Conservation (phyloP, 2,329 filamentous ascomycete genomes). For the Colletotrichum aenigma region DNA sequence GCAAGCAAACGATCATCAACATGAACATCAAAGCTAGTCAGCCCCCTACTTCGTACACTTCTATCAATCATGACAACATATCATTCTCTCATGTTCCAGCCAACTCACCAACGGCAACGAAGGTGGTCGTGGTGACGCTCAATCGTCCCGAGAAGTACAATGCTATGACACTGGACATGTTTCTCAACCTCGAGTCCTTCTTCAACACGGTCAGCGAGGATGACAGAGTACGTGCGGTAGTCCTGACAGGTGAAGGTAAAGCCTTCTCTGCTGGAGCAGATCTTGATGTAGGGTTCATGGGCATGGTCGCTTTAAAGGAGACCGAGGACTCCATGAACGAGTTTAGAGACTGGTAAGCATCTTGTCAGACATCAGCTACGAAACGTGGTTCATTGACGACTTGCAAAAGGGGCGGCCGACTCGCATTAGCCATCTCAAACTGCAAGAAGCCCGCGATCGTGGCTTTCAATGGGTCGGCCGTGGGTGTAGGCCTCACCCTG, state of each 20-base stretch:
- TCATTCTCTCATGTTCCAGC: neutral
- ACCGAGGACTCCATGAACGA: neutral
- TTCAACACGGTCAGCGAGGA: neutral
- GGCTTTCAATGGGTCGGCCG: slow-evolving; percentile 63
- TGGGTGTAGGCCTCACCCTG: slow-evolving; percentile 66
- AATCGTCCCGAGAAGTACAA: neutral
- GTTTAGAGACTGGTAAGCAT: neutral
- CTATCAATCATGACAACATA: neutral
- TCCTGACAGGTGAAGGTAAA: neutral
- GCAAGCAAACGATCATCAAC: neutral
- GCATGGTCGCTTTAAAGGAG: neutral
- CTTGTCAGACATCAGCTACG: neutral
- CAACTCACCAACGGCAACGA: neutral
- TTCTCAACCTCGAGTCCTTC: neutral
- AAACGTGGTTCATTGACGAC: neutral
- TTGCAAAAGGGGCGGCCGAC: neutral
- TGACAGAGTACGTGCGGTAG: neutral
- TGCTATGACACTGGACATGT: neutral
- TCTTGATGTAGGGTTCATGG: neutral
- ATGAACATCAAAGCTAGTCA: neutral
- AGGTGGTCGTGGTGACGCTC: neutral
- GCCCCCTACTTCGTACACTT: neutral
- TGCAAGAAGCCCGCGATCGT: slow-evolving; percentile 64
- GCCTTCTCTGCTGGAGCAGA: neutral
- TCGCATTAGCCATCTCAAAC: neutral